Conservation (phyloP, 495 filamentous ascomycete species). For the Penicillium verhagenii region DNA sequence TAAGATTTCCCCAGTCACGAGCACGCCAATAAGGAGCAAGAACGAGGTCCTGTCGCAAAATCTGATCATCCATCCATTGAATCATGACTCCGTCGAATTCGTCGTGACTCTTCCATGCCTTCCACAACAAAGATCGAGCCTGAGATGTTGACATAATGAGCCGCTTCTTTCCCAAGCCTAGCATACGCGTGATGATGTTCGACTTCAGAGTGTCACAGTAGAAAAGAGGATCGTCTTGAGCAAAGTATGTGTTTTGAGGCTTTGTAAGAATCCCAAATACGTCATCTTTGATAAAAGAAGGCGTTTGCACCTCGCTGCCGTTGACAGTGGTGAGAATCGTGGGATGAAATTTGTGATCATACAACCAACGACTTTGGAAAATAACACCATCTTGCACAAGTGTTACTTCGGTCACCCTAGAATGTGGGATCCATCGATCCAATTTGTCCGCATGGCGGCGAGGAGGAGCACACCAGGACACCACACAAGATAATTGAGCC, state of each 20-base stretch:
- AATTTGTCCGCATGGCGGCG: conserved; percentile 50
- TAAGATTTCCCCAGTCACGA: conserved; percentile 54
- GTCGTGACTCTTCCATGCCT: conserved; percentile 58
- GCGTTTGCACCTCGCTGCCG: conserved; percentile 52
- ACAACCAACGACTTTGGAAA: conserved; percentile 55
- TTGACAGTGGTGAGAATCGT: conserved; percentile 58
- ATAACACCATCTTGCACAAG: conserved; percentile 53
- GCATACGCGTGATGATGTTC: conserved; percentile 44
- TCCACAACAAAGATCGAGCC: conserved; percentile 62
- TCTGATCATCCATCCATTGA: conserved; percentile 62
- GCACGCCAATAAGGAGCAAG: conserved; percentile 58
- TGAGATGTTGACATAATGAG: conserved; percentile 57
- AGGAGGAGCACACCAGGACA: conserved; percentile 60
- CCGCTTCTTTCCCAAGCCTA: conserved; percentile 49
- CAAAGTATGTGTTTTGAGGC: conserved; percentile 53
- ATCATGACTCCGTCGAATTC: conserved; percentile 61
- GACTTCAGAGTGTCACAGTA: conserved; percentile 48
- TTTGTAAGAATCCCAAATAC: conserved; percentile 55
- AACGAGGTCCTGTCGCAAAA: conserved; percentile 54
- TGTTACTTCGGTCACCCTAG: conserved; percentile 58
- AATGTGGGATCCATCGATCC: conserved; percentile 59
- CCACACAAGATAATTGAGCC: conserved; percentile 53
- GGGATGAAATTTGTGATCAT: conserved; percentile 63
- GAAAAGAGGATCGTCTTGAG: conserved; percentile 57
- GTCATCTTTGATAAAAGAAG: conserved; percentile 59